Evolutionary conservation across 768 basidiomycete genomes (phyloP), one percentile per base, ranked within the genome.

Genomic region (Boletus sp.): DNA sequence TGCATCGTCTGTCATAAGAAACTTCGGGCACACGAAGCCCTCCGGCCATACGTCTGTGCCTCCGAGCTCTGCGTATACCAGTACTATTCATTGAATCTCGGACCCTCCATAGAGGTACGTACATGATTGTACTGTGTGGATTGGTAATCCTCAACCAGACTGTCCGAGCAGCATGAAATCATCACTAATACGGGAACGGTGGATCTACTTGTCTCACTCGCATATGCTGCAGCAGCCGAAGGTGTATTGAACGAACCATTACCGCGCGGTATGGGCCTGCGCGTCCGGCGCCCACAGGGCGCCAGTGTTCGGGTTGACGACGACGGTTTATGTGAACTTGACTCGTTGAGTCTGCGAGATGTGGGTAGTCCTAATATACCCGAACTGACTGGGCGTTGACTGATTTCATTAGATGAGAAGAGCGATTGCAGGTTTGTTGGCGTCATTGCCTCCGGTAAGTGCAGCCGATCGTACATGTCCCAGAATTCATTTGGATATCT

Each of bases 1-100:
- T 90, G 89, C 61, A 76, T 87, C n/a, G 84, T 87, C n/a, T 89
- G 89, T 70, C 87, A 87, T 63, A 81, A 81, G 60, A 80, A 77
- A 58, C 74, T 86, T 32, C 63, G 75, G 10, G 75, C 72, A 40
- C 82, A 79, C 56, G 82, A 83, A 59, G 80, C 83, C 1, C 78
- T 89, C 57, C 87, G 88, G 66, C 89, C 89, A 1, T 90, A 88
- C 64, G 86, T 90, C 28, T 90, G 88, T 66, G 78, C 80, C 53
- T 78, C 77, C 5, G 79, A 80, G 52, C 76, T 90, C 5, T 90
- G 89, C 69, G 73, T 81, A 6, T 90, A 85, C 67, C 87, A 86
- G 63, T 88, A 86, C 63, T 87, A 87, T 65, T 73, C 78, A 5
- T 72, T 86, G 47, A 86, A 85, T 55, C 77, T 83, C 29, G 87